Conservation (phyloP, 805 yeast species). For the Schizosaccharomyces lindneri region DNA sequence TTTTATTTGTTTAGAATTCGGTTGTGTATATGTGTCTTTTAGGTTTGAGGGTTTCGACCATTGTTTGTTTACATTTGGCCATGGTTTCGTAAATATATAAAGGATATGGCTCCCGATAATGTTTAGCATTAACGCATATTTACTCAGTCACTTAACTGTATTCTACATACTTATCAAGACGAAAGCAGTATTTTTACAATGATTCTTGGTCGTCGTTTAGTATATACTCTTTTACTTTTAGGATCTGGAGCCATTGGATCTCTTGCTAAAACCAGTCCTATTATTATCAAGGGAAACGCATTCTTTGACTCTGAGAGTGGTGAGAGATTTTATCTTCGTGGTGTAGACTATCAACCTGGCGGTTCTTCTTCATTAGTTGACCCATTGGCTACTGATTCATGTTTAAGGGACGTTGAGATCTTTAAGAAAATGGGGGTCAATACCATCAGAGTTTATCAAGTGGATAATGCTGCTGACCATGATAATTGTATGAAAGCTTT, state of each 20-base stretch:
- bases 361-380: conserved; percentile 65
- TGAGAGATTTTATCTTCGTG: conserved; percentile 57
- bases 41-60: not conserved
- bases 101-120: too few relatives aligned
- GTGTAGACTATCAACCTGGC: conserved; percentile 91
- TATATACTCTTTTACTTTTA: not conserved
- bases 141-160: too few relatives aligned
- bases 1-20: not conserved
- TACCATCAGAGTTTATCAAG: conserved; percentile 67
- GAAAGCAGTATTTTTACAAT: too few relatives aligned
- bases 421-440: conserved; percentile 72
- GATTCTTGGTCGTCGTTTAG: too few relatives aligned
- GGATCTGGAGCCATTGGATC: not conserved
- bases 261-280: conserved; percentile 24
- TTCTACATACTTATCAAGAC: too few relatives aligned
- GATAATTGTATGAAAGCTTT: conserved; percentile 76
- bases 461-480: conserved; percentile 61
- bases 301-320: conserved; percentile 53
- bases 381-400: conserved; percentile 53
- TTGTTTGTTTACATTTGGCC: not conserved
- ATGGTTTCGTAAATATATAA: too few relatives aligned
- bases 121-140: too few relatives aligned
- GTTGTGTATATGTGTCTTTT: too few relatives aligned
- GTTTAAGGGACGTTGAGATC: conserved; percentile 60
- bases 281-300: conserved; percentile 40